Evolutionary conservation across 148 eudicot genomes (phyloP), one percentile per base, ranked within the genome.

Genomic region (Tetragonia tetragonoides): DNA sequence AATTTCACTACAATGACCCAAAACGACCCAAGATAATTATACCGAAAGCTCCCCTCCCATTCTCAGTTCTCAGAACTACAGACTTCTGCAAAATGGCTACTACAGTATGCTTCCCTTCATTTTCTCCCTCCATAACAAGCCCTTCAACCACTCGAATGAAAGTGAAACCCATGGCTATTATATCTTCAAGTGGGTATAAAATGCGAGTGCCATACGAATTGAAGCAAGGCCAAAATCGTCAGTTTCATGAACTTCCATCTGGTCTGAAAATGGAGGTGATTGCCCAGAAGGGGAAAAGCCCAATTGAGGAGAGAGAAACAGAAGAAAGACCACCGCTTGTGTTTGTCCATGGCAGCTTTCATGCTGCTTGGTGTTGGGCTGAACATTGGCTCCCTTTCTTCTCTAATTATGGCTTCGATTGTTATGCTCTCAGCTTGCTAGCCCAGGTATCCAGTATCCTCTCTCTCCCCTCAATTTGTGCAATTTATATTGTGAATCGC

Each of bases 291-390:
- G 21, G 10, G n/a, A 75, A 62, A 57, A 62, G 53, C 49, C 67
- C 76, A 38, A 57, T 53, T 34, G 82, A 75, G 54, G 79, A 77
- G 59, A 71, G 67, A 64, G 83, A 85, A 60, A 78, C 57, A n/a
- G 59, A 11, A n/a, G 73, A 78, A 46, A 84, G 82, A 5, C 89
- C 89, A 16, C 86, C 97, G 0, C 77, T 94, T 53, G 92, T 94
- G 1, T 90, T 94, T 78, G 60, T 94, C 68, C 98, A 94, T 85
- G 98, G 98, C 41, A 94, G 98, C 84, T 94, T 87, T 64, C 98
- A 94, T 57, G 98, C 92, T 12, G 98, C 92, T 68, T 94, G 98
- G 98, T 94, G 97, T 69, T 94, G 98, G 98, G 92, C 97, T 81
- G 90, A 94, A 44, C 90, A 89, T 62, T 94, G 97, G 97, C 57